Conservation (phyloP, 2,329 filamentous ascomycete species). For the Pleurostoma richardsiae region DNA sequence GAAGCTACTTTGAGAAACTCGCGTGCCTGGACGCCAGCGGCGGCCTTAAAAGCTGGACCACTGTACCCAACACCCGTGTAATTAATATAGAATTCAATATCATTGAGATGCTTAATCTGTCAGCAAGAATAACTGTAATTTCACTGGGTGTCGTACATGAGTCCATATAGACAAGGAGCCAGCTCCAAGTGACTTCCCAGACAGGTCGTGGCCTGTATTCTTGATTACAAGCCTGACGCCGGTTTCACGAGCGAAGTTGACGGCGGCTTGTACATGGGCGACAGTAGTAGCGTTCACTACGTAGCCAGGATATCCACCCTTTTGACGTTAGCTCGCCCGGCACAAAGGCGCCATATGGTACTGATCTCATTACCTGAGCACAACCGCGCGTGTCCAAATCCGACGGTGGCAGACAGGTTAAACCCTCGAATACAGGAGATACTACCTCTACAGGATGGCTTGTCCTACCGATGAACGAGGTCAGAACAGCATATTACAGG, state of each 20-base stretch:
- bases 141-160: conserved; percentile 11
- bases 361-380: conserved; percentile 8
- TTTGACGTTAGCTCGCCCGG: conserved; percentile 14
- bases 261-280: conserved; percentile 27
- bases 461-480: neutral
- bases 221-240: conserved; percentile 45
- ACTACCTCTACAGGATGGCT: conserved; percentile 22
- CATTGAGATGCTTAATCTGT: conserved; percentile 16
- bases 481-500: neutral
- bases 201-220: conserved; percentile 48
- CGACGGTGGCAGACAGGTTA: conserved; percentile 18
- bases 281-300: conserved; percentile 29
- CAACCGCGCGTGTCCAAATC: conserved; percentile 20
- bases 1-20: conserved; percentile 46
- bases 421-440: conserved; percentile 24
- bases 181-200: conserved; percentile 26
- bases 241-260: conserved; percentile 38
- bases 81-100: conserved; percentile 18
- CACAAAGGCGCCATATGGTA: neutral
- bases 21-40: conserved; percentile 46
- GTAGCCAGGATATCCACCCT: conserved; percentile 27
- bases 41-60: conserved; percentile 48
- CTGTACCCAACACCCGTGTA: conserved; percentile 24
- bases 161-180: conserved; percentile 30
- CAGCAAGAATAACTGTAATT: neutral